phyloP scores from a whole-genome alignment of 176 grass and related monocot genomes.

The Oryza glaberrima region DNA sequence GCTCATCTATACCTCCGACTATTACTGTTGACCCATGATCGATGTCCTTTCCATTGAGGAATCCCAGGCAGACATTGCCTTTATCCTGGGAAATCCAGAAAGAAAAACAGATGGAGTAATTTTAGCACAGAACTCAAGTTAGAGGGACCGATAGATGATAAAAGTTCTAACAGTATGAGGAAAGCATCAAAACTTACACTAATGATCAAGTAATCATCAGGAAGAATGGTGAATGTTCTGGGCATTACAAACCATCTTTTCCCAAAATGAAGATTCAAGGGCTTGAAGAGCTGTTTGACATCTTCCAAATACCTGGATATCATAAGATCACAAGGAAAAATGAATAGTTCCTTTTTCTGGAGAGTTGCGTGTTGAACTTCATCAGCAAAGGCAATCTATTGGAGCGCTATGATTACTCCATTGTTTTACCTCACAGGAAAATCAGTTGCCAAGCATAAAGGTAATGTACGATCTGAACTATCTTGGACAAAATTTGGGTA shows the following conservation, averaged over 20 bases:
- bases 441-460: conserved; percentile 82
- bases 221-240: conserved; percentile 84
- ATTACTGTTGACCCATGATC: conserved; percentile 79
- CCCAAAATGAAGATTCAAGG: conserved; percentile 83
- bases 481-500: conserved; percentile 70
- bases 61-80: conserved; percentile 87
- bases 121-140: conserved; percentile 14
- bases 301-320: conserved; percentile 71
- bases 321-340: conserved; percentile 30
- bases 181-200: conserved; percentile 61
- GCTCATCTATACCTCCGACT: conserved; percentile 72
- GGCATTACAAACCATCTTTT: conserved; percentile 81
- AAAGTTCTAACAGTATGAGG: neutral
- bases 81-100: conserved; percentile 63
- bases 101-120: conserved; percentile 17
- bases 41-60: conserved; percentile 87
- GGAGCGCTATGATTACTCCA: neutral
- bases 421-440: conserved; percentile 74
- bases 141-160: neutral
- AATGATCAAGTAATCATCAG: conserved; percentile 83
- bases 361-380: neutral
- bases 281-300: conserved; percentile 86
- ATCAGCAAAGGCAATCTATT: conserved; percentile 9
- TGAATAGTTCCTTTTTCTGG: conserved; percentile 22
- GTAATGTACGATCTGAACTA: conserved; percentile 77